These are phyloP conservation scores for Aureobasidium melanogenum DNA, from an alignment of 2,329 filamentous ascomycete genomes.

Conservation along the genomic window DNA sequence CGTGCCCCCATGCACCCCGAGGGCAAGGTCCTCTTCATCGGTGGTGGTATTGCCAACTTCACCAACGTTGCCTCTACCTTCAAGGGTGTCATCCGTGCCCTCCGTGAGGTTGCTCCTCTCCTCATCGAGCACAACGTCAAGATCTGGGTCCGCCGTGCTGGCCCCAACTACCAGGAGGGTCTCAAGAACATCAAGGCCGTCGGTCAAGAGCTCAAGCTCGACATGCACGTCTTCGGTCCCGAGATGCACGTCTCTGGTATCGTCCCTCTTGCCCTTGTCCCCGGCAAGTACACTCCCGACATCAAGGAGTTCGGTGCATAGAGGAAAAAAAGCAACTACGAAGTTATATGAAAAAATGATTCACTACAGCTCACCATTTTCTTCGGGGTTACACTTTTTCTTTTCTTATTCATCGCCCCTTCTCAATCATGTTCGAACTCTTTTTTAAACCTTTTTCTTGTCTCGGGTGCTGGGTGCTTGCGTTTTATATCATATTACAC, in stretches of 20 bases:
- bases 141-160: slow-evolving; percentile 87
- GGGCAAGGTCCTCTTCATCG: slow-evolving; percentile 98
- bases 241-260: slow-evolving; percentile 91
- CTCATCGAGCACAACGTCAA: slow-evolving; percentile 94
- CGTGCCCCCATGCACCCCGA: slow-evolving; percentile 75
- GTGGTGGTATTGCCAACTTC: slow-evolving; percentile 99
- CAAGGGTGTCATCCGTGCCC: slow-evolving; percentile 97
- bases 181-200: slow-evolving; percentile 99
- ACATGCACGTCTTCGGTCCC: slow-evolving; percentile 84
- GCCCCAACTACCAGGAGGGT: slow-evolving; percentile 99
- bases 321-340: slow-evolving; percentile 7
- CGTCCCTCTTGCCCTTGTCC: slow-evolving; percentile 74
- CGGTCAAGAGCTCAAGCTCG: slow-evolving; percentile 83
- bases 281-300: slow-evolving; percentile 49
- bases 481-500: slow-evolving; percentile 10
- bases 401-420: neutral
- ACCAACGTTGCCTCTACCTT: slow-evolving; percentile 97
- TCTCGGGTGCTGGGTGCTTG: slow-evolving; percentile 8
- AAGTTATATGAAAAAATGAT: slow-evolving; percentile 13
- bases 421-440: neutral
- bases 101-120: slow-evolving; percentile 77
- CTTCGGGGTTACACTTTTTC: slow-evolving; percentile 4
- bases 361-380: slow-evolving; percentile 1
- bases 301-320: slow-evolving; percentile 54
- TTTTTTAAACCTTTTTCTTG: neutral